Evolutionary conservation across 768 basidiomycete genomes (phyloP).

Genomic region (Gymnopilus junonius): DNA sequence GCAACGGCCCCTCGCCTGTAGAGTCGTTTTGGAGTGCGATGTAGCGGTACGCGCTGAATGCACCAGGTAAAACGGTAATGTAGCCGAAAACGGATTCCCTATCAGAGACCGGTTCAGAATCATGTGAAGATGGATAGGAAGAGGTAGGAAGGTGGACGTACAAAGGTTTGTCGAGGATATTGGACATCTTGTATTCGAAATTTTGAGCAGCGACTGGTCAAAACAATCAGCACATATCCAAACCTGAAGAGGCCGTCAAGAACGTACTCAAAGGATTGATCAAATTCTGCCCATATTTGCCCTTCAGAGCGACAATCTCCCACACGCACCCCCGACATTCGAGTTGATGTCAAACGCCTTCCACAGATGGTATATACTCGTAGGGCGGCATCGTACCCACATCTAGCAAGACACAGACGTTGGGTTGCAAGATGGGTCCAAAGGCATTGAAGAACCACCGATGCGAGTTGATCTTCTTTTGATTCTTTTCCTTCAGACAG

Average conservation of each 20-base stretch:
- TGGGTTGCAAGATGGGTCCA: conserved; percentile 80
- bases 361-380: conserved; percentile 91
- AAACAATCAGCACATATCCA: background rate
- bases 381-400: conserved; percentile 84
- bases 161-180: conserved; percentile 91
- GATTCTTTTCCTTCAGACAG: conserved; percentile 91
- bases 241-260: background rate
- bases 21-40: conserved; percentile 90
- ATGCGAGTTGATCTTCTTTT: conserved; percentile 96
- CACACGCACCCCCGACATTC: conserved; percentile 91
- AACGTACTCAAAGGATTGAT: conserved; percentile 67
- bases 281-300: conserved; percentile 77
- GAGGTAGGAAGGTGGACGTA: conserved; percentile 20
- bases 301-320: conserved; percentile 95
- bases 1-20: conserved; percentile 83
- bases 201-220: conserved; percentile 84
- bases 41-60: conserved; percentile 91
- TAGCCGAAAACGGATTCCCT: conserved; percentile 90
- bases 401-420: conserved; percentile 91
- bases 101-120: background rate
- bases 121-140: conserved; percentile 25
- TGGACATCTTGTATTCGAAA: conserved; percentile 94
- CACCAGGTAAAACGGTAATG: conserved; percentile 92
- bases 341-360: conserved; percentile 94
- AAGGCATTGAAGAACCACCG: conserved; percentile 96